Evolutionary conservation across 495 filamentous ascomycete genomes (phyloP).

Genomic region (Xylaria telfairii): DNA sequence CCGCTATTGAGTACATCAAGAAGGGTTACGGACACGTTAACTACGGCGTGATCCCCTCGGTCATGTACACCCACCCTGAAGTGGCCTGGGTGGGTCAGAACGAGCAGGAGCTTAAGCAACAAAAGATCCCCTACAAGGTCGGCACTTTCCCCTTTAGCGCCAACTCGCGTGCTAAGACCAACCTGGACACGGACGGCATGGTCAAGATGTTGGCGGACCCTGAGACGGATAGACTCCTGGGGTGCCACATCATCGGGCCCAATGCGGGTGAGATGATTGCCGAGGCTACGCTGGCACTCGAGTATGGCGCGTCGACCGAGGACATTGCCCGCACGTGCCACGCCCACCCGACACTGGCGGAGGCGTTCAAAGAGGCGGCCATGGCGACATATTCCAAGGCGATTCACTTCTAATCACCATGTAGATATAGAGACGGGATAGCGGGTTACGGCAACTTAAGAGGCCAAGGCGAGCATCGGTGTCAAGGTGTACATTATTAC

Average conservation of each 20-base stretch:
- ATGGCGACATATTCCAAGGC: constrained; percentile 98
- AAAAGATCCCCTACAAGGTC: constrained; percentile 85
- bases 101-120: constrained; percentile 92
- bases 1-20: constrained; percentile 93
- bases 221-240: constrained; percentile 93
- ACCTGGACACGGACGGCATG: constrained; percentile 93
- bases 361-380: constrained; percentile 99
- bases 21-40: constrained; percentile 98
- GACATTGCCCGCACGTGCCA: constrained; percentile 96
- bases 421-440: constrained; percentile 39
- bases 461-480: constrained; percentile 37
- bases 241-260: constrained; percentile 94
- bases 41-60: constrained; percentile 95
- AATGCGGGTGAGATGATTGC: constrained; percentile 99
- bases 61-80: constrained; percentile 99
- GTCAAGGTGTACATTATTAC: constrained; percentile 45
- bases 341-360: constrained; percentile 93
- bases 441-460: constrained; percentile 15
- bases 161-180: constrained; percentile 98
- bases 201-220: constrained; percentile 98
- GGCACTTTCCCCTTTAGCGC: constrained; percentile 96
- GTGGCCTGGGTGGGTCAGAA: constrained; percentile 99
- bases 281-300: constrained; percentile 91
- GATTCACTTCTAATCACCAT: constrained; percentile 82
- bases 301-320: constrained; percentile 95